These are phyloP conservation scores for Gnomoniopsis sp. DNA, from an alignment of 2,329 filamentous ascomycete genomes.

Conservation along the genomic window DNA sequence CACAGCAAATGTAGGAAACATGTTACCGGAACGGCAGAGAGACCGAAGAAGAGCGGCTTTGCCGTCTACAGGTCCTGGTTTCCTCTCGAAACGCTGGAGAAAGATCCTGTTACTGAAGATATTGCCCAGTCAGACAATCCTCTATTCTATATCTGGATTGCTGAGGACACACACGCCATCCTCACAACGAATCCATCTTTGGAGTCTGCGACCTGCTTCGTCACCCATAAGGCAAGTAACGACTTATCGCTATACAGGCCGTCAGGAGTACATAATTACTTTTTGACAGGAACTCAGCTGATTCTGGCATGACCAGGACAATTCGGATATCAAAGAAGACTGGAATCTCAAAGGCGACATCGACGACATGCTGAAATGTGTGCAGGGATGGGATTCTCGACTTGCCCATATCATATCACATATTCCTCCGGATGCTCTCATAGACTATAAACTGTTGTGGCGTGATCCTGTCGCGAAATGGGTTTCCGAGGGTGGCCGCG, in stretches of 20 bases:
- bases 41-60: slow-evolving; percentile 8
- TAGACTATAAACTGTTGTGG: slow-evolving; percentile 4
- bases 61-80: slow-evolving; percentile 6
- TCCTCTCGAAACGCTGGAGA: background rate
- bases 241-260: too few relatives aligned
- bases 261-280: too few relatives aligned
- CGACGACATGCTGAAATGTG: background rate
- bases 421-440: background rate
- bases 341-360: background rate
- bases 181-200: slow-evolving; percentile 1
- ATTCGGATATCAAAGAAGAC: background rate
- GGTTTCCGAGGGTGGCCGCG: slow-evolving; percentile 1
- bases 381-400: background rate
- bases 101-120: background rate
- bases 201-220: background rate
- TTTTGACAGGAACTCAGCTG: too few relatives aligned
- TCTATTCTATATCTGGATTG: slow-evolving; percentile 1
- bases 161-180: background rate
- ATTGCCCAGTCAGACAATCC: background rate
- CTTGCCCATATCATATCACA: background rate
- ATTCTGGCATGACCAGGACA: background rate
- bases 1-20: slow-evolving; percentile 1
- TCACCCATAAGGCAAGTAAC: slow-evolving; percentile 1
- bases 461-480: slow-evolving; percentile 1
- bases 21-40: background rate